phyloP scores from a whole-genome alignment of 306 rosid species.

The Quercus mongolica region DNA sequence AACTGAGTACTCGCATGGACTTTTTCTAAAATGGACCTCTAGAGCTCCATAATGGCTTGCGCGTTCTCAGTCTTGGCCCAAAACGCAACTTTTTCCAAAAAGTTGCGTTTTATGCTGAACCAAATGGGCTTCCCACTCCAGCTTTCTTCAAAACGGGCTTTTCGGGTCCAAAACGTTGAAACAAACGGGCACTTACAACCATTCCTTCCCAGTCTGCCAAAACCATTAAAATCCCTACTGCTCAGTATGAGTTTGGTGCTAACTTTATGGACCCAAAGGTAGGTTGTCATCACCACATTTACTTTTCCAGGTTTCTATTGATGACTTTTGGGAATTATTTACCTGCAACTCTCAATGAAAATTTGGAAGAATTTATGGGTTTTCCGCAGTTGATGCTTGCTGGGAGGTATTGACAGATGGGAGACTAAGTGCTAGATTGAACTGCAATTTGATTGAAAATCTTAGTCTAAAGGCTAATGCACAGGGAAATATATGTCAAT shows the following conservation, averaged over 20 bases:
- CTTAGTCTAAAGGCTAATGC: conserved; percentile 88
- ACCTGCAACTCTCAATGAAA: neutral
- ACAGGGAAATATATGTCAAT: conserved; percentile 43
- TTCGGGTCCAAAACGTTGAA: too few relatives aligned
- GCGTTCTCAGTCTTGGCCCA: too few relatives aligned
- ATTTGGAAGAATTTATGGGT: neutral
- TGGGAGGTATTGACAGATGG: conserved; percentile 93
- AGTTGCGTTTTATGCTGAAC: too few relatives aligned
- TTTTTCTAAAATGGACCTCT: too few relatives aligned
- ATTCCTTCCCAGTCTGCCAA: conserved; percentile 84
- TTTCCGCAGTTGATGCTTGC: conserved; percentile 76
- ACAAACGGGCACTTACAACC: conserved; percentile 36
- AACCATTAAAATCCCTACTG: conserved; percentile 78
- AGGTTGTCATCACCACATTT: neutral
- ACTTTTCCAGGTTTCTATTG: neutral
- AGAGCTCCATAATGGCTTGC: too few relatives aligned
- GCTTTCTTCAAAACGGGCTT: too few relatives aligned
- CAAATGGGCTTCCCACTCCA: too few relatives aligned
- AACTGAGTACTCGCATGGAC: too few relatives aligned
- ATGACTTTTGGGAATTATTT: neutral
- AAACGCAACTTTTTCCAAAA: too few relatives aligned
- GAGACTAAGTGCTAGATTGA: conserved; percentile 83
- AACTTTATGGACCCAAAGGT: conserved; percentile 93
- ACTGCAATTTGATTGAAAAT: conserved; percentile 74
- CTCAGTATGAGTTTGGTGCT: conserved; percentile 93